Conservation (phyloP, 1,284 basidiomycete genomes). For the Cystobasidium sp. region DNA sequence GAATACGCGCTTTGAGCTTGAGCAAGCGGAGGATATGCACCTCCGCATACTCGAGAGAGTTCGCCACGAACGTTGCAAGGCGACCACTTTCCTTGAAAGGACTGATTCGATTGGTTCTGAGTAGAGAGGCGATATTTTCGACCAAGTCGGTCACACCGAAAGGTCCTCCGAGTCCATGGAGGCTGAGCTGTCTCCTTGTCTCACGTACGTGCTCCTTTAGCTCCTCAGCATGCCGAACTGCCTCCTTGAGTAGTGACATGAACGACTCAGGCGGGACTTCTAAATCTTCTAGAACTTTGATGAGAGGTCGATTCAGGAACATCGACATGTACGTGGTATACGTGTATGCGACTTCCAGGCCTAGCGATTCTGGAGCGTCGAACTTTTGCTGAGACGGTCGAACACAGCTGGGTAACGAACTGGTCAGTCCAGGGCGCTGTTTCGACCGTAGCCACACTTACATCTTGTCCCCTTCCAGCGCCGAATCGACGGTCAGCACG, state of each 20-base stretch:
- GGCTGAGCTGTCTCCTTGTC: constrained; percentile 47
- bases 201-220: constrained; percentile 61
- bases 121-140: constrained; percentile 57
- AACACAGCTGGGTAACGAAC: constrained; percentile 58
- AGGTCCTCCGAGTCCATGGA: constrained; percentile 63
- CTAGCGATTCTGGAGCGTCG: constrained; percentile 62
- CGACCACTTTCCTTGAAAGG: constrained; percentile 59
- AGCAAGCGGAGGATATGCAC: constrained; percentile 69
- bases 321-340: constrained; percentile 51
- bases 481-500: constrained; percentile 66
- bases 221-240: constrained; percentile 64
- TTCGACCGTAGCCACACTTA: constrained; percentile 55
- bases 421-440: background rate
- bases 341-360: constrained; percentile 61
- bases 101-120: constrained; percentile 60
- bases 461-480: constrained; percentile 54
- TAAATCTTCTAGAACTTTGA: constrained; percentile 54
- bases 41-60: constrained; percentile 64
- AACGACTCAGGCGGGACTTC: constrained; percentile 47
- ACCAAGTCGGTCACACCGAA: constrained; percentile 64
- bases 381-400: constrained; percentile 70
- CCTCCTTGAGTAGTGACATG: constrained; percentile 58
- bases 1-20: constrained; percentile 72
- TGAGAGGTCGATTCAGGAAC: constrained; percentile 54
- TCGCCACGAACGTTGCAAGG: constrained; percentile 64